Conservation (phyloP, 2,329 filamentous ascomycete genomes). For the Neofusicoccum umdonicola region DNA sequence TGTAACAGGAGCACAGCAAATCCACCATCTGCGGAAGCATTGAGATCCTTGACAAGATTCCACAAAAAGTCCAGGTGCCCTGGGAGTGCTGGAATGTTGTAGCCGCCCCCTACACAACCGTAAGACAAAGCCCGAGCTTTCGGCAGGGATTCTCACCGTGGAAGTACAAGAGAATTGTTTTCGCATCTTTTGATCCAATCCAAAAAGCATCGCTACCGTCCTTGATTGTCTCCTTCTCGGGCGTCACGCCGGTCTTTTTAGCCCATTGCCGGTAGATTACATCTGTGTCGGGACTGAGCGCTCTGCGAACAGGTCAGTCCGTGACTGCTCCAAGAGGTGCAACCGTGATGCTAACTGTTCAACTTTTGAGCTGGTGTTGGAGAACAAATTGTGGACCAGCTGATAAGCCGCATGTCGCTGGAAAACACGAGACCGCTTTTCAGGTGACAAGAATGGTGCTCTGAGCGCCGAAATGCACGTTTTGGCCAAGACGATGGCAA, state of each 20-base stretch:
- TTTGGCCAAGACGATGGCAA: neutral
- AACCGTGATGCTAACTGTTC: neutral
- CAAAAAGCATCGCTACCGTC: constrained; percentile 10
- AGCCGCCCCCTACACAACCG: neutral
- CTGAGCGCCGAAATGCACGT: neutral
- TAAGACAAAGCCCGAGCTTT: no score
- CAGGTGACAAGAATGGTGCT: neutral
- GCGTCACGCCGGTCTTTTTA: neutral
- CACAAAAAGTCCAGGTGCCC: neutral
- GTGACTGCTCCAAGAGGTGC: neutral
- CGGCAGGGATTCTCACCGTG: neutral
- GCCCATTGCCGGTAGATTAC: neutral
- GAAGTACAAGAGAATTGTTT: constrained; percentile 11
- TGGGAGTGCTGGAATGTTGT: constrained; percentile 1
- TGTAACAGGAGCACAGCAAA: constrained; percentile 24
- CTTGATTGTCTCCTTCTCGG: neutral
- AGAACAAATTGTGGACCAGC: neutral
- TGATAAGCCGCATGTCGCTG: neutral
- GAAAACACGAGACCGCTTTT: neutral
- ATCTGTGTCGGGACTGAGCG: neutral
- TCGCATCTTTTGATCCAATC: constrained; percentile 9
- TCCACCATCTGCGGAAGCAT: neutral
- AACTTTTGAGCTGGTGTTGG: neutral
- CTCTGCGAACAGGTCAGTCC: neutral
- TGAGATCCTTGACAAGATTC: neutral